Evolutionary conservation across 805 yeast genomes (phyloP).

Genomic region (Starmerella sirachaensis): DNA sequence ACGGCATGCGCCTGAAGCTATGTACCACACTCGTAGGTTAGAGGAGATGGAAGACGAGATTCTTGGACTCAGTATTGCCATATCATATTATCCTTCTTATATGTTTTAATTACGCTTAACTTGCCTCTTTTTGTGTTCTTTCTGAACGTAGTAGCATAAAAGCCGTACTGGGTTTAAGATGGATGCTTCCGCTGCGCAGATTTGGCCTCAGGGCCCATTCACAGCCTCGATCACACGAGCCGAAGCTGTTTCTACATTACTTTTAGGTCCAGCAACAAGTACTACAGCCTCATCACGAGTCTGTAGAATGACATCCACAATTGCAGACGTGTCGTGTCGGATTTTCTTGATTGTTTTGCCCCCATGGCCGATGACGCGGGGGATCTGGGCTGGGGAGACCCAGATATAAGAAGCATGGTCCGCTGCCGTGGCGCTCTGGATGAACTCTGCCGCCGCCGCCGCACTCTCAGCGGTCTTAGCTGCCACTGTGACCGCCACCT

Average conservation of each 20-base stretch:
- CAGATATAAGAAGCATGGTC: constrained; percentile 51
- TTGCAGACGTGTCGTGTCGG: constrained; percentile 39
- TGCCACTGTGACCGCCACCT: constrained; percentile 27
- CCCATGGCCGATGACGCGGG: constrained; percentile 54
- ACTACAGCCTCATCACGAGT: too few species aligned
- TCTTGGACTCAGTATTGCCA: too few species aligned
- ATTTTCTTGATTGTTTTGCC: constrained; percentile 56
- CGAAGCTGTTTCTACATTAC: constrained; percentile 14
- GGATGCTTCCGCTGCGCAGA: too few species aligned
- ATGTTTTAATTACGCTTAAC: too few species aligned
- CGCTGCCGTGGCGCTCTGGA: constrained; percentile 39
- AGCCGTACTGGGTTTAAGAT: too few species aligned
- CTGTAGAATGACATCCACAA: constrained; percentile 16
- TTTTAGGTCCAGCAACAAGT: constrained; percentile 10
- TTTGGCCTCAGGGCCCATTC: too few species aligned
- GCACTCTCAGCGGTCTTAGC: constrained; percentile 41
- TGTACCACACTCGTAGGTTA: too few species aligned
- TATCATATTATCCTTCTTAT: too few species aligned
- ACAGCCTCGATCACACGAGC: constrained; percentile 7
- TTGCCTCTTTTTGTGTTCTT: too few species aligned
- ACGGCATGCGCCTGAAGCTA: too few species aligned
- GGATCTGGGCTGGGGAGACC: constrained; percentile 26
- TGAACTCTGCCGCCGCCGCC: constrained; percentile 39
- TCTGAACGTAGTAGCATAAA: too few species aligned
- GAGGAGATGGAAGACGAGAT: too few species aligned